Evolutionary conservation across 139 green algal species (phyloP), one percentile per base, ranked within the genome.

Genomic region (Picochlorum sp.): DNA sequence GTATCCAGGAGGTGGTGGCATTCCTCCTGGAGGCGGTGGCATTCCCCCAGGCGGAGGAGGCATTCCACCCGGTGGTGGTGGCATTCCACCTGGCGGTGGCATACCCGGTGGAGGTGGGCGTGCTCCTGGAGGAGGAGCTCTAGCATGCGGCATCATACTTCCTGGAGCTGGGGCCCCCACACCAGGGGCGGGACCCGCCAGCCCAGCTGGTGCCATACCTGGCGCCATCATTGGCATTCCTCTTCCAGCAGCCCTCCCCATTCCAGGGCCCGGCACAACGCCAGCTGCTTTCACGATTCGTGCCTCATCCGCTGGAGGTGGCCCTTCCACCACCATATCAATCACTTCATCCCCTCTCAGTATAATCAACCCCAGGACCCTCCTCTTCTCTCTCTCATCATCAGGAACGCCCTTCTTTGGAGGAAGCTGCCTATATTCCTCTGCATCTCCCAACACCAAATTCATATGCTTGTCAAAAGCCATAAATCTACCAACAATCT

Each of bases 391-490:
- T 37, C 85, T 77, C 83, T 95, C 87, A 18, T 89, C 85, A 55
- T 89, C 85, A 34, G 76, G 66, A 37, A 81, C 76, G 2, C 88
- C 88, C 74, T 98, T 98, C 70, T 96, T 96, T 8, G 89, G 86
- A 18, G 94, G 89, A 58, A 98, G 73, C 66, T 86, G 89, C 15
- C 94, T 75, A 75, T 91, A 96, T 78, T 99, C 94, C 66, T 98
- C 94, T 2, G 87, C 80, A 60, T 99, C 94, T 3, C 88, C 94
- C 49, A 99, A 73, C 41, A 98, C 94, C 26, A 99, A 72, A 71
- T 99, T 99, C 86, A 99, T 92, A 71, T 99, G 94, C 23, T 89
- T 81, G 66, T 99, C 94, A 67, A 97, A 99, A 0, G 94, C 94
- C 90, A 98, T 95, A 72, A 99, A 98, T 66, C 94, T 87, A 65